Conservation (phyloP, 306 rosid genomes). For the Castanea crenata region DNA sequence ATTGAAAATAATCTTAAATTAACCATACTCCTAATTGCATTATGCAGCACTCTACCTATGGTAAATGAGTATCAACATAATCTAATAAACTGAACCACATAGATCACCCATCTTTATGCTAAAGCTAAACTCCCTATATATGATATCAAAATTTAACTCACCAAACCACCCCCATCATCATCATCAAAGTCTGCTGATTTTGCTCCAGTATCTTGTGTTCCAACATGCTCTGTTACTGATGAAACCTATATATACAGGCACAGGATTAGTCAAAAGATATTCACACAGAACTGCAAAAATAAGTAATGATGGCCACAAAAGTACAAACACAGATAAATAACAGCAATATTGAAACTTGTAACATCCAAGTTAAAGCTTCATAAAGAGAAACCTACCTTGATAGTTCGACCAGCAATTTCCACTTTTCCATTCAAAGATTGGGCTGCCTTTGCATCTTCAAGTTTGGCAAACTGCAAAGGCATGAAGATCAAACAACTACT, state of each 20-base stretch:
- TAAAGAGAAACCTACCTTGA: slow-evolving; percentile 57
- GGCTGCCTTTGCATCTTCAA: slow-evolving; percentile 96
- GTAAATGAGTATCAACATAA: not conserved
- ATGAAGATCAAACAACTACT: slow-evolving; percentile 7
- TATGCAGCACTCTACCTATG: not conserved
- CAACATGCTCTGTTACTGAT: slow-evolving; percentile 90
- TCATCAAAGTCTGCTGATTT: slow-evolving; percentile 96
- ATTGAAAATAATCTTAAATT: not conserved
- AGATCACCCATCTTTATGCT: not conserved
- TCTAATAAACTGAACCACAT: not conserved
- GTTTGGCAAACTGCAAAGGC: slow-evolving; percentile 80
- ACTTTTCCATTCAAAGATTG: slow-evolving; percentile 95
- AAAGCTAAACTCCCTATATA: not conserved
- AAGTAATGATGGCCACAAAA: not conserved
- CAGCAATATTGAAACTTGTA: not conserved
- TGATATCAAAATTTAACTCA: slow-evolving; percentile 32
- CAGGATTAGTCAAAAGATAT: slow-evolving; percentile 17
- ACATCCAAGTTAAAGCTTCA: not conserved
- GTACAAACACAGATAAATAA: not conserved
- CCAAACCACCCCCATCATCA: slow-evolving; percentile 97
- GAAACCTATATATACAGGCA: slow-evolving; percentile 61
- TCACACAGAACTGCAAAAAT: not conserved
- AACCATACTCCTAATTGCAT: not conserved
- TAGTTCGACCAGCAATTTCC: slow-evolving; percentile 92
- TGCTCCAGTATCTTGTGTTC: slow-evolving; percentile 74